Base-by-base conservation (phyloP, 1,284 basidiomycete species). In the Ceratobasidium sp. region DNA sequence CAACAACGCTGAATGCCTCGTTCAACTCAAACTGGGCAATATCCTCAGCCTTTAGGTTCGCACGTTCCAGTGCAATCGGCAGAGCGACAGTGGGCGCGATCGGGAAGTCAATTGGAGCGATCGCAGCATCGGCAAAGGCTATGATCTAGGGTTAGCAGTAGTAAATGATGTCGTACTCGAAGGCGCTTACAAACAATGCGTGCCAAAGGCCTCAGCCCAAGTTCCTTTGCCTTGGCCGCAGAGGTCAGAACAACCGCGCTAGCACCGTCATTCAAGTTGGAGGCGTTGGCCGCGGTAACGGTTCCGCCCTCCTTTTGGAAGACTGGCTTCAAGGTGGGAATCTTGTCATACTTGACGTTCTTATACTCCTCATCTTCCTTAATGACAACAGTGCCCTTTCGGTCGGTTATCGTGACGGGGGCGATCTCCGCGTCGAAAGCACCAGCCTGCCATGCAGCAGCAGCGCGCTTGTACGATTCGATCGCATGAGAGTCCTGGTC, bases 351-450 rank as follows among this genome's bases (percentile, higher is more conserved):
- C 74, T 96, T 89, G 73, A 97, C 88, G 75, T 93, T 90, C 82
- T 93, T 98, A 86, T 94, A 98, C 78, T 99, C 96, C 80, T 99
- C 97, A 77, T 99, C 97, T 82, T 99, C 96, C 74, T 84, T 85
- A 67, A 97, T 86, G 70, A 98, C 80, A 38, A 87, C 89, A 43
- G 70, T 68, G 45, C 94, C 96, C 82, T 96, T 97, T 84, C 93
- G 93, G 76, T 90, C 89, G 82, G 97, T 96, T 81, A 98, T 87
- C 13, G 89, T 91, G n/a, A 99, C 87, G 13, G 95, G 94, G 0
- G 90, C 92, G 69, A 99, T 88, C 83, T 99, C 97, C 40, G 87
- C 87, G 73, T 89, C 84, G 80, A 96, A 99, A 22, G 85, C 88
- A 69, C 93, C 93, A 34, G 84, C 81, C 76, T 89, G 86, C 96